Percentiles rank a stretch among this genome's conserved stretches.
Evolutionary conservation across 805 yeast genomes (phyloP).

Genomic region (Ascoidea rubescens): DNA sequence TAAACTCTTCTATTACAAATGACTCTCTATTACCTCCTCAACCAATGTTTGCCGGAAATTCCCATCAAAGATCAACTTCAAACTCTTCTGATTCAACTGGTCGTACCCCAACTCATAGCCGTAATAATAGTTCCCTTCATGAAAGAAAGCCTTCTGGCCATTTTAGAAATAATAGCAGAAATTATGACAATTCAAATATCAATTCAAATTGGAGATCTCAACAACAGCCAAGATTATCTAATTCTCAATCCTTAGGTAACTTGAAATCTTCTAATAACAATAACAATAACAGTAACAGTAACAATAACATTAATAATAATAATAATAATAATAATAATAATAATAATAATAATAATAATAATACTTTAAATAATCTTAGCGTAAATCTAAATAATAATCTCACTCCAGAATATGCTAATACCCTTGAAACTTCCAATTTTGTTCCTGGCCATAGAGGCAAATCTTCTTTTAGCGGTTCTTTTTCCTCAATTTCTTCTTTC

Average conservation of each 20-base stretch:
- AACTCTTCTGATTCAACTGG: background rate
- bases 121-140: constrained; percentile 12
- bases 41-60: constrained; percentile 28
- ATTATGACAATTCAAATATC: constrained; percentile 23
- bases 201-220: constrained; percentile 57
- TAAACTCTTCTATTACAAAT: constrained; percentile 3
- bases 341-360: too few relatives aligned
- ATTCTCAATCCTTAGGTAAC: constrained; percentile 1
- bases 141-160: constrained; percentile 28
- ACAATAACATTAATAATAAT: too few relatives aligned
- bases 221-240: constrained; percentile 16
- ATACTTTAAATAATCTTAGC: too few relatives aligned
- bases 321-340: too few relatives aligned
- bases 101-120: constrained; percentile 1
- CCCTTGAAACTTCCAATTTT: constrained; percentile 19
- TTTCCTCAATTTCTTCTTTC: constrained; percentile 30
- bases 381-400: too few relatives aligned
- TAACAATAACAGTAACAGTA: constrained; percentile 16
- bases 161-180: constrained; percentile 24
- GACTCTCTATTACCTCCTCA: constrained; percentile 33
- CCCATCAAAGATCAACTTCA: constrained; percentile 5
- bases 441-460: constrained; percentile 73
- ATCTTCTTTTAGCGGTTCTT: constrained; percentile 52
- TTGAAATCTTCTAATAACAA: background rate
- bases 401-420: background rate